A percentile compares a stretch with the other conserved stretches of the same genome.
These are phyloP conservation scores for Ascochyta lentis DNA, from an alignment of 2,329 filamentous ascomycete genomes.

Conservation along the genomic window DNA sequence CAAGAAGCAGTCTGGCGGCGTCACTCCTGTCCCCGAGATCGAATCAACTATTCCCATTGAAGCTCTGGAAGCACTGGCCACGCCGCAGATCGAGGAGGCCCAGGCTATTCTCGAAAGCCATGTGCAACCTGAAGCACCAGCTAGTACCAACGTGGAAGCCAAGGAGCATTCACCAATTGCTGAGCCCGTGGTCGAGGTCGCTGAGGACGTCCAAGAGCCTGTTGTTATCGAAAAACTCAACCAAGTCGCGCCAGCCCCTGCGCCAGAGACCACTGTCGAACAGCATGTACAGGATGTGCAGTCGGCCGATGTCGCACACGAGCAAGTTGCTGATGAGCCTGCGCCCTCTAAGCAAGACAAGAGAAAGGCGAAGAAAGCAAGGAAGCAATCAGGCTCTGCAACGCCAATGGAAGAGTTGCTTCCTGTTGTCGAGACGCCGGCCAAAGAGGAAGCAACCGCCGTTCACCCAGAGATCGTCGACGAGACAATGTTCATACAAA, in stretches of 20 bases:
- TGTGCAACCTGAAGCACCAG: not conserved
- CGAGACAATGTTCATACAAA: not conserved
- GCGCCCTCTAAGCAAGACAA: slow-evolving; percentile 28
- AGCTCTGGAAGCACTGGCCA: not conserved
- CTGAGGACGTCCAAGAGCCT: not conserved
- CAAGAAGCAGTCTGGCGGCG: slow-evolving; percentile 27
- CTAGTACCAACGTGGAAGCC: not conserved
- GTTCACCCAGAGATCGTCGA: not conserved
- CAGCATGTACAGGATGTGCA: not conserved
- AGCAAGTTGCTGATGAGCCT: slow-evolving; percentile 8
- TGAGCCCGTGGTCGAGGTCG: not conserved
- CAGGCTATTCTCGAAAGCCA: slow-evolving; percentile 1
- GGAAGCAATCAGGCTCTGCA: slow-evolving; percentile 22
- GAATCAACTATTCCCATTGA: slow-evolving; percentile 1
- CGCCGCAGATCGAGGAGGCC: slow-evolving; percentile 1
- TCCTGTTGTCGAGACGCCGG: not conserved
- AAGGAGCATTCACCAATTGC: not conserved
- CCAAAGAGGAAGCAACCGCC: not conserved
- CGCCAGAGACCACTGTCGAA: not conserved
- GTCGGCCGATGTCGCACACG: not conserved
- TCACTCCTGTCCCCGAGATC: slow-evolving; percentile 15
- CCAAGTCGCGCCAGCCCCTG: not conserved
- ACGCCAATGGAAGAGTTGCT: slow-evolving; percentile 18
- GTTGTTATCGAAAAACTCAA: not conserved
- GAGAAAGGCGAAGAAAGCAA: slow-evolving; percentile 32